Evolutionary conservation across 805 yeast species (phyloP), one percentile per base, ranked within the genome.

Genomic region (Metschnikowia shivogae): DNA sequence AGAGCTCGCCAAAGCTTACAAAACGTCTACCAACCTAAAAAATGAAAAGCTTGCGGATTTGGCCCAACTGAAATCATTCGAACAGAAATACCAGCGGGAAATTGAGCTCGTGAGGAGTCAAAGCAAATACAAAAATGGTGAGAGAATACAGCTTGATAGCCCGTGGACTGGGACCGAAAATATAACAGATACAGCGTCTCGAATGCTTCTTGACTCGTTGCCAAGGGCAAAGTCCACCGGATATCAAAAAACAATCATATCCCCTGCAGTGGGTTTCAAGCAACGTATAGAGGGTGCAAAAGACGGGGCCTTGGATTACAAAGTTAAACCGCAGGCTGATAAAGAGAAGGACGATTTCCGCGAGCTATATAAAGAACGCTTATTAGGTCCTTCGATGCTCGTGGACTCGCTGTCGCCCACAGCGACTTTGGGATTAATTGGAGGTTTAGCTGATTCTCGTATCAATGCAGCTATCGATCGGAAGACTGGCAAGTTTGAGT

Each of bases 371-470:
- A 75, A 74, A 32, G 93, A 86, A 58, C 65, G 81, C 44, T 71
- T 86, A 22, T 58, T 79, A 7, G 84, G 86, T 0, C 84, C 85
- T 0, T 63, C 76, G 11, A 70, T 74, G 65, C 62, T 80, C 11
- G 40, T 63, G n/a, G 62, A 71, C 24, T 61, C 70, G 8, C 65
- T 72, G 20, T 63, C 73, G 3, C 67, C 76, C 26, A 57, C 72
- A 0, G 58, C 74, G 0, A 63, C 77, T 5, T 64, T 78, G 39
- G 82, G 78, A 28, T 60, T 78, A 46, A 77, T 85, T 24, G 77
- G 74, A 36, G 77, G 89, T 0, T 54, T 88, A 41, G 96, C 96
- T 0, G 88, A 85, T 54, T 80, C 82, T 31, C 70, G 80, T 39
- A 87, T 89, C 24, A 88, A 82, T 55, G 89, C 87, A 14, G 56